Percentiles rank a stretch among this genome's conserved stretches.
Conservation (phyloP, 169 alveolate species). For the Eimeria brunetti region DNA sequence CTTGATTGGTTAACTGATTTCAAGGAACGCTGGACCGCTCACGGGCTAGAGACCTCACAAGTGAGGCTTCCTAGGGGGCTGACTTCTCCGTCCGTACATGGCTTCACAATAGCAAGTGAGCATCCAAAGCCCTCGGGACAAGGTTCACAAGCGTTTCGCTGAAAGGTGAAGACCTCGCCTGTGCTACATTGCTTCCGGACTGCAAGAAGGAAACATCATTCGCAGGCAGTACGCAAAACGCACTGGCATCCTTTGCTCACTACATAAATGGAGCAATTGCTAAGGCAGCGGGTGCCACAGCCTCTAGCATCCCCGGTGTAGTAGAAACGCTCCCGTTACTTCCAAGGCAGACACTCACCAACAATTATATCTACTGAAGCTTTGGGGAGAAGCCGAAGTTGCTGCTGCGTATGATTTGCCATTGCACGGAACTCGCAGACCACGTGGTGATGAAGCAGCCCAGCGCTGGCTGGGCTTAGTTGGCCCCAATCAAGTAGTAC, state of each 20-base stretch:
- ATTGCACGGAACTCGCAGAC: constrained; percentile 58
- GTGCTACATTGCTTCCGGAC: constrained; percentile 44
- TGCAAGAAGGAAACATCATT: neutral
- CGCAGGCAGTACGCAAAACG: neutral
- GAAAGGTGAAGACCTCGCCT: constrained; percentile 33
- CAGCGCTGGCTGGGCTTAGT: constrained; percentile 33
- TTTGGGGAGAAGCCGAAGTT: constrained; percentile 9
- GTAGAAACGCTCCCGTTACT: neutral
- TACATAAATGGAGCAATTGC: neutral
- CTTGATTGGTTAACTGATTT: neutral
- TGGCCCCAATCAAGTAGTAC: constrained; percentile 37
- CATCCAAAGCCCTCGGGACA: constrained; percentile 41
- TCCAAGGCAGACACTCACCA: constrained; percentile 5
- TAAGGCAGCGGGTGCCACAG: neutral
- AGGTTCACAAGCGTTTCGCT: constrained; percentile 40
- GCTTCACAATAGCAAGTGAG: constrained; percentile 43
- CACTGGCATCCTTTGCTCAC: neutral
- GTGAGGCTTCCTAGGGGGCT: constrained; percentile 46
- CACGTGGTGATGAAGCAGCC: constrained; percentile 68
- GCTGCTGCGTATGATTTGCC: neutral
- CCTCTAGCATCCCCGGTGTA: neutral
- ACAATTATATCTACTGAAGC: constrained; percentile 47
- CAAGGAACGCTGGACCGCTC: neutral
- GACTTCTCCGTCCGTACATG: constrained; percentile 51
- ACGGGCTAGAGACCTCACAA: constrained; percentile 26